Percentiles rank a stretch among this genome's conserved stretches.
Evolutionary conservation across 176 grass and related monocot genomes (phyloP).

Genomic region (Thalia dealbata): DNA sequence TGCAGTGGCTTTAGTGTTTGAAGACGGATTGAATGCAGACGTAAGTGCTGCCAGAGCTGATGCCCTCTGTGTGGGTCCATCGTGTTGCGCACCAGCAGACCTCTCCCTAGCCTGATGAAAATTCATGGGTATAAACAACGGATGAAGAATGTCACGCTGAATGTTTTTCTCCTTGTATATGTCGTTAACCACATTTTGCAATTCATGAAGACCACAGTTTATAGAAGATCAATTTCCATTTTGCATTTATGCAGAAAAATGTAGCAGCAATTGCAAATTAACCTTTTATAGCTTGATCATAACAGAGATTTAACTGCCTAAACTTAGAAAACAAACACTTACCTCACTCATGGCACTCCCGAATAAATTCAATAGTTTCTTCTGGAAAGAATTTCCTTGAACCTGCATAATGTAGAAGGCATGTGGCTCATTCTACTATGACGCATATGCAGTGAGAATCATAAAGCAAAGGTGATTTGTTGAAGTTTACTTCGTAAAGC

Average conservation of each 20-base stretch:
- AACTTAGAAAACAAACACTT: conserved; percentile 9
- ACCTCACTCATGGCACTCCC: conserved; percentile 52
- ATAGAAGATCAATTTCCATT: background rate
- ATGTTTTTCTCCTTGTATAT: background rate
- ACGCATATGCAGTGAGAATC: conserved; percentile 5
- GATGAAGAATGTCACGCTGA: background rate
- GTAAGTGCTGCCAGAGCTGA: conserved; percentile 17
- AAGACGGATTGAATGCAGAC: conserved; percentile 25
- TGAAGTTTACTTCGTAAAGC: background rate
- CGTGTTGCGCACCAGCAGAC: background rate
- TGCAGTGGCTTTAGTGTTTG: conserved; percentile 40
- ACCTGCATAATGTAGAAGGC: conserved; percentile 34
- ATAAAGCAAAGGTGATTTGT: background rate
- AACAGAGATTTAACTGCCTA: background rate
- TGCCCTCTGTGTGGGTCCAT: conserved; percentile 16
- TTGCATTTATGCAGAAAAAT: background rate
- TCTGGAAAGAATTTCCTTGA: conserved; percentile 94
- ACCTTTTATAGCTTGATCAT: background rate
- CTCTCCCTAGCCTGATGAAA: conserved; percentile 38
- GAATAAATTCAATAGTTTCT: conserved; percentile 82
- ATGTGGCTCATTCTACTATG: background rate
- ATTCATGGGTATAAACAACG: background rate
- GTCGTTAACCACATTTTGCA: background rate
- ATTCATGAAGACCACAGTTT: no score
- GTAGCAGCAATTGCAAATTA: background rate